Evolutionary conservation across 805 yeast species (phyloP), one percentile per base, ranked within the genome.

Genomic region (Debaryomyces maramus): DNA sequence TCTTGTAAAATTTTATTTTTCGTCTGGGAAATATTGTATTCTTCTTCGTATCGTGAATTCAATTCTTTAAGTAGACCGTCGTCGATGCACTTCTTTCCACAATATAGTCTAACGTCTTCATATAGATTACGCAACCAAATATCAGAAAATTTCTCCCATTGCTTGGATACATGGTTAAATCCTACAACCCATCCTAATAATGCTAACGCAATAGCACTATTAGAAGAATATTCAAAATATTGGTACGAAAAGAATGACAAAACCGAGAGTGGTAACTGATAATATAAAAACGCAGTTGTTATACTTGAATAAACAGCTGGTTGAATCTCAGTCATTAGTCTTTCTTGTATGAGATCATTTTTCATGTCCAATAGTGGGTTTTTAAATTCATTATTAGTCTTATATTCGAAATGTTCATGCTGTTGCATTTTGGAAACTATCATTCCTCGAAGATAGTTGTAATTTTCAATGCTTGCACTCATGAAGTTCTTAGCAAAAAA

Each of bases 161-260:
- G 44, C 24, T 59, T 61, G 5, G 71, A 58, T 3, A 70, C 72
- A 27, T 64, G 57, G 40, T 69, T 69, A 49, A 70, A 67, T 9
- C 75, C 75, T 36, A 65, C 43, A 6, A 61, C 63, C 61, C 66
- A 58, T 0, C 75, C 75, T n/a, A 70, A 48, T 4, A 52, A 44
- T 4, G 55, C 60, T 5, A 70, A 45, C 0, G 74, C 72, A 26
- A 56, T 37, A 0, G 68, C 60, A 11, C 61, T 50, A 31, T 70
- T 63, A 2, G 52, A 37, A 3, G 60, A 51, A 36, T 68, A 55
- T 2, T 58, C 71, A 45, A 70, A 65, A 45, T 54, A 58, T 18
- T 59, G 52, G 45, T 60, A 65, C 2, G 70, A 55, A 11, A 58
- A 42, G 7, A 56, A 41, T 4, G 72, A 50, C 6, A 70, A 42